Base-by-base conservation (phyloP, 306 rosid genomes). In the Vigna radiata region DNA sequence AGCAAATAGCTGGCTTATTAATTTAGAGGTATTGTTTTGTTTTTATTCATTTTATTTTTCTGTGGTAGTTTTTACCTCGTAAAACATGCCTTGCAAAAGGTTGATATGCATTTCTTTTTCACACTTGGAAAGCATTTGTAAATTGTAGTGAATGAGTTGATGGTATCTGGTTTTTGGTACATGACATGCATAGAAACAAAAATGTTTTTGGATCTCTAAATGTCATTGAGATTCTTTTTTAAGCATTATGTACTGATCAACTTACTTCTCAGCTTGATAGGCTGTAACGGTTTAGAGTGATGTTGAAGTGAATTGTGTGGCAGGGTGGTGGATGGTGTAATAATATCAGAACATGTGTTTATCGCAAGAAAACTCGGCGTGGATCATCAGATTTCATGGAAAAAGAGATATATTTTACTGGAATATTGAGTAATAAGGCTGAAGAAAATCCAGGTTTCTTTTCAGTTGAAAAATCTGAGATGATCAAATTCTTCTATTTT, bases 321-420 rank as follows among this genome's bases (percentile, higher is more conserved):
- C 96, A 95, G 97, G 97, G 99, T 63, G 99, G 99, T 77, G 99
- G 97, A 72, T 95, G 97, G 99, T 95, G 99, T 79, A 86, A 95
- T 68, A 86, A 77, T 74, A 33, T 92, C 53, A 95, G 90, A 84
- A 86, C 84, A 66, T 92, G 99, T 50, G 92, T 92, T 61, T 95
- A 84, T 72, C 98, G 98, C 48, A 95, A 92, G 88, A 95, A 62
- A 72, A 82, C 96, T 4, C 54, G 89, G 48, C 90, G 87, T 25
- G 97, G 99, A 75, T 95, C 99, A 8, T 89, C 99, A 18, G 49
- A 21, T 2, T 92, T 73, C 85, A 95, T 92, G 99, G 99, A 92
- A 85, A 95, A 91, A 70, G 86, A 83, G 76, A 75, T 95, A 67
- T 82, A 86, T 53, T 95, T 95, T 69, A 85, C 86, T 0, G 99